Evolutionary conservation across 768 basidiomycete species (phyloP).

Genomic region (Tulasnella sp.): DNA sequence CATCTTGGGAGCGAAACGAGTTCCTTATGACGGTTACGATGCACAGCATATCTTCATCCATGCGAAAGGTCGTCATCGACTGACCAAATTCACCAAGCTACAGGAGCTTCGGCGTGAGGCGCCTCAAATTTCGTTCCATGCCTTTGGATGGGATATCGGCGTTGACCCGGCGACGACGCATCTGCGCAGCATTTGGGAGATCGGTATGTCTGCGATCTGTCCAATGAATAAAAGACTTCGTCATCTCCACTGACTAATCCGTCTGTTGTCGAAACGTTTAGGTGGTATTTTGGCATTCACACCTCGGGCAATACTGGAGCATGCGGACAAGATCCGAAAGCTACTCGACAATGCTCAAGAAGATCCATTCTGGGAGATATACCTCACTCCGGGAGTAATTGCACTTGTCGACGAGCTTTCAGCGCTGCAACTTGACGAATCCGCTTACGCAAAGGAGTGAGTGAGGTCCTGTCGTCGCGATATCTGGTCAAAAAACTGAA

Average conservation of each 20-base stretch:
- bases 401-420: neutral
- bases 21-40: neutral
- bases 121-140: neutral
- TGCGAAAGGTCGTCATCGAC: neutral
- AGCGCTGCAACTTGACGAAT: neutral
- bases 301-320: neutral
- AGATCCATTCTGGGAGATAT: conserved; percentile 7
- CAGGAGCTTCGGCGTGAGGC: neutral
- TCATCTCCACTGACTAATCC: neutral
- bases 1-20: neutral
- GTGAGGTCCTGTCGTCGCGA: too few species aligned
- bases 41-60: conserved; percentile 1
- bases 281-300: conserved; percentile 1
- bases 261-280: neutral
- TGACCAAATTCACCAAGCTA: neutral
- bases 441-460: neutral
- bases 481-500: neutral
- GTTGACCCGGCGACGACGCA: neutral
- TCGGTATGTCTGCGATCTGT: neutral
- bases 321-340: neutral
- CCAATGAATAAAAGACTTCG: neutral
- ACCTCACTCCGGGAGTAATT: neutral
- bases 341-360: neutral
- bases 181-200: neutral
- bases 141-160: neutral